These are phyloP conservation scores for Neurospora sublineolata DNA, from an alignment of 495 filamentous ascomycete species.

Conservation along the genomic window DNA sequence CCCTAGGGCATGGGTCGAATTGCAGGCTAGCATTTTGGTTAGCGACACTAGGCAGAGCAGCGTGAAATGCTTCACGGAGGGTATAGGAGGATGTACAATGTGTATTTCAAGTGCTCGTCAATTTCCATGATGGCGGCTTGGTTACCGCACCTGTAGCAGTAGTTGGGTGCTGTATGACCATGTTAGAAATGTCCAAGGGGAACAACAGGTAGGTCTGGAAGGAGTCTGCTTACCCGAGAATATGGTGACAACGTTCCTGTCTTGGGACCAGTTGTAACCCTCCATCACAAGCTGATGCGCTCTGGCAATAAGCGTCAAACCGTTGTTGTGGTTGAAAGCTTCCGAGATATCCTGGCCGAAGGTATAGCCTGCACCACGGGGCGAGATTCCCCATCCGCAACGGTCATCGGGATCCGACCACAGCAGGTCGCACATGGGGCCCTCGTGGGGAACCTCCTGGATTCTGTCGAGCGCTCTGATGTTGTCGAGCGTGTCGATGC, in stretches of 20 bases:
- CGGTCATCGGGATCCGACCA: conserved; percentile 98
- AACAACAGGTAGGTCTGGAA: neutral
- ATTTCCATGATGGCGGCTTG: conserved; percentile 99
- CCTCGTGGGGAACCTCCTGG: conserved; percentile 96
- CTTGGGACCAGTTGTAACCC: conserved; percentile 96
- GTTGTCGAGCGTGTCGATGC: conserved; percentile 97
- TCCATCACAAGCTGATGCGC: conserved; percentile 98
- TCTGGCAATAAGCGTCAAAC: conserved; percentile 84
- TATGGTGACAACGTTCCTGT: conserved; percentile 95
- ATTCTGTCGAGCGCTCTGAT: conserved; percentile 92
- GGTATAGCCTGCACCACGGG: conserved; percentile 93
- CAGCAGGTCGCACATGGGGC: conserved; percentile 95
- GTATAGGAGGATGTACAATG: conserved; percentile 70
- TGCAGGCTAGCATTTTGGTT: conserved; percentile 59
- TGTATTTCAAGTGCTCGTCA: conserved; percentile 98
- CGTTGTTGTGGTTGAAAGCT: conserved; percentile 99
- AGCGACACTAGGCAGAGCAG: conserved; percentile 4
- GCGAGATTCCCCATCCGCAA: conserved; percentile 97
- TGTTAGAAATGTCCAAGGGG: conserved; percentile 5
- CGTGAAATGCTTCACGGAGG: neutral
- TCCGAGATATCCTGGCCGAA: conserved; percentile 99
- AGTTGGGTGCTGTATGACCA: conserved; percentile 65
- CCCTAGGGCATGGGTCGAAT: conserved; percentile 96
- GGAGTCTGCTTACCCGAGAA: conserved; percentile 64
- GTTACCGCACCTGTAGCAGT: conserved; percentile 97